phyloP scores from a whole-genome alignment of 768 basidiomycete species.

The Leccinum rimulosum region DNA sequence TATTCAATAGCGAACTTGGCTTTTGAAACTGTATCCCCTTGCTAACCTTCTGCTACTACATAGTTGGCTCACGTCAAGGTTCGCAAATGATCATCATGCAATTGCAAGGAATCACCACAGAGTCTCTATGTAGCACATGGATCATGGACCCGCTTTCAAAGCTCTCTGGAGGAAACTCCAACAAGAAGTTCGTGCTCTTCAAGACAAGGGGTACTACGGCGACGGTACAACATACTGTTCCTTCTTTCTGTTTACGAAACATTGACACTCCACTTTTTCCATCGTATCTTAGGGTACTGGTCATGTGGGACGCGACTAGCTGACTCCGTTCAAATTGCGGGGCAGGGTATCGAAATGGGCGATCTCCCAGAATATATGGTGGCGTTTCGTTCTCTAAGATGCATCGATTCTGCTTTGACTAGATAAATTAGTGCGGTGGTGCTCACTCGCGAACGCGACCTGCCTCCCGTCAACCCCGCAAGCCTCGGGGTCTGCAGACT shows the following conservation, averaged over 20 bases:
- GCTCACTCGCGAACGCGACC: constrained; percentile 66
- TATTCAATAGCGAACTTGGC: constrained; percentile 30
- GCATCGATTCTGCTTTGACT: background rate
- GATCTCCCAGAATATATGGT: constrained; percentile 82
- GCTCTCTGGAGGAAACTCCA: constrained; percentile 66
- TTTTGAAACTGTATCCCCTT: constrained; percentile 1
- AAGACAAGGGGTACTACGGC: constrained; percentile 75
- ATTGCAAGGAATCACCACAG: background rate
- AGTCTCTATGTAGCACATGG: constrained; percentile 57
- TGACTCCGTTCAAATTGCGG: constrained; percentile 57
- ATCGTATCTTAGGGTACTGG: constrained; percentile 63
- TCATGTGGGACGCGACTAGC: constrained; percentile 70
- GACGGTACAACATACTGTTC: constrained; percentile 52
- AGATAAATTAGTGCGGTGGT: constrained; percentile 65
- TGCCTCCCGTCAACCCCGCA: constrained; percentile 42
- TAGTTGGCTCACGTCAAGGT: constrained; percentile 86
- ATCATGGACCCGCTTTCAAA: constrained; percentile 78
- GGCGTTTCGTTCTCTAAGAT: background rate
- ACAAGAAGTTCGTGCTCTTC: constrained; percentile 65
- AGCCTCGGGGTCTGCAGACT: constrained; percentile 59
- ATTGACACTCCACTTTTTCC: constrained; percentile 6
- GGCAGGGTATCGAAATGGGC: constrained; percentile 48
- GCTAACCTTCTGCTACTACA: constrained; percentile 5
- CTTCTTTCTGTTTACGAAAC: background rate
- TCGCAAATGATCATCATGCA: constrained; percentile 3